A percentile compares a stretch with the other conserved stretches of the same genome.
These are phyloP conservation scores for Datisca glomerata DNA, from an alignment of 306 rosid species.

Conservation along the genomic window DNA sequence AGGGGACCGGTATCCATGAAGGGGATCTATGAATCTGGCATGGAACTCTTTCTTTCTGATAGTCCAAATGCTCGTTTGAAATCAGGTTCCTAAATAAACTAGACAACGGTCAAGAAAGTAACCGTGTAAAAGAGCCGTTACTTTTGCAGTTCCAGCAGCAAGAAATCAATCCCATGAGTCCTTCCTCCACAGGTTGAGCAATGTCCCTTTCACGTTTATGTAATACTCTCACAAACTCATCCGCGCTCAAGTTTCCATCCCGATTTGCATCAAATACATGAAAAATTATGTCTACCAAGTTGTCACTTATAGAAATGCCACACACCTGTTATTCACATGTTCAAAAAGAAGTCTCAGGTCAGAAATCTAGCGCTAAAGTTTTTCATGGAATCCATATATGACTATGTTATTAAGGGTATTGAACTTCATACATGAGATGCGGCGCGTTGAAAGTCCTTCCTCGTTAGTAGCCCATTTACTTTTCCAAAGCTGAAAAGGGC, in stretches of 20 bases:
- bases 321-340: slow-evolving; percentile 57
- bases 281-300: slow-evolving; percentile 56
- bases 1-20: no score
- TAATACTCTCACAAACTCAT: slow-evolving; percentile 57
- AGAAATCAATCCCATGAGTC: slow-evolving; percentile 35
- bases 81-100: no score
- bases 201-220: slow-evolving; percentile 52
- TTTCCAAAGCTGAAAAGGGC: slow-evolving; percentile 81
- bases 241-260: slow-evolving; percentile 51
- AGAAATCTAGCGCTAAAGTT: no score
- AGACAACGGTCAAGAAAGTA: slow-evolving; percentile 4
- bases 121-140: slow-evolving; percentile 9
- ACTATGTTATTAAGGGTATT: no score
- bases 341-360: not conserved
- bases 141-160: slow-evolving; percentile 21
- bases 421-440: slow-evolving; percentile 67
- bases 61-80: no score
- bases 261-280: slow-evolving; percentile 60
- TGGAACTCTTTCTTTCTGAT: no score
- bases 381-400: no score
- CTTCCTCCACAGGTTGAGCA: slow-evolving; percentile 45
- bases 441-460: slow-evolving; percentile 70
- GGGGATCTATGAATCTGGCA: no score
- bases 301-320: slow-evolving; percentile 40
- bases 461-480: slow-evolving; percentile 58